phyloP scores from a whole-genome alignment of 352 stramenopile species.

The Globisporangium nunn region DNA sequence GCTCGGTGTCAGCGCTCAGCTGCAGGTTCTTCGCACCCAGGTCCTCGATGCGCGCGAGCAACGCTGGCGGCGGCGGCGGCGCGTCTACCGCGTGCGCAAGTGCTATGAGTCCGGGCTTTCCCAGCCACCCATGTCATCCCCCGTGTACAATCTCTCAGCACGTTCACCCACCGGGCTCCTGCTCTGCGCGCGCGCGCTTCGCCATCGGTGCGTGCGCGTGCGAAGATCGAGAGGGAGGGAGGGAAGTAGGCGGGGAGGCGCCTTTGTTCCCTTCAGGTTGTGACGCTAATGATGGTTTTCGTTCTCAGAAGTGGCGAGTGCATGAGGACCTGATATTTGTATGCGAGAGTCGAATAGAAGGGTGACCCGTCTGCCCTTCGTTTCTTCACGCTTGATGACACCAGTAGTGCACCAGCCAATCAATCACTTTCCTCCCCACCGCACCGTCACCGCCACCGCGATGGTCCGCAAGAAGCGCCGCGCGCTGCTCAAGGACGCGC shows the following conservation, averaged over 20 bases:
- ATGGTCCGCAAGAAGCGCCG: conserved; percentile 85
- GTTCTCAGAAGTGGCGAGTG: too few species aligned
- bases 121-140: neutral
- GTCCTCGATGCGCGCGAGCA: conserved; percentile 16
- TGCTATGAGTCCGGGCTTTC: neutral
- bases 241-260: too few species aligned
- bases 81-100: neutral
- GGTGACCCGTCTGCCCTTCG: neutral
- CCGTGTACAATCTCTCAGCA: too few species aligned
- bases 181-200: neutral
- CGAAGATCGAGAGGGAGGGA: neutral
- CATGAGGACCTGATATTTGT: neutral
- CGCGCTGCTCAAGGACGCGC: conserved; percentile 52
- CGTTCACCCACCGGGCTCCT: neutral
- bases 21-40: conserved; percentile 27
- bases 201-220: too few species aligned
- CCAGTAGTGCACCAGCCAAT: neutral
- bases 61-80: conserved; percentile 7
- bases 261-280: too few species aligned
- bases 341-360: neutral
- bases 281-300: too few species aligned
- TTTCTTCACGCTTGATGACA: neutral
- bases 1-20: conserved; percentile 30
- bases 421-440: neutral
- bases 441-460: neutral